phyloP scores from a whole-genome alignment of 441 rosid genomes.

The Brassica hybrid region DNA sequence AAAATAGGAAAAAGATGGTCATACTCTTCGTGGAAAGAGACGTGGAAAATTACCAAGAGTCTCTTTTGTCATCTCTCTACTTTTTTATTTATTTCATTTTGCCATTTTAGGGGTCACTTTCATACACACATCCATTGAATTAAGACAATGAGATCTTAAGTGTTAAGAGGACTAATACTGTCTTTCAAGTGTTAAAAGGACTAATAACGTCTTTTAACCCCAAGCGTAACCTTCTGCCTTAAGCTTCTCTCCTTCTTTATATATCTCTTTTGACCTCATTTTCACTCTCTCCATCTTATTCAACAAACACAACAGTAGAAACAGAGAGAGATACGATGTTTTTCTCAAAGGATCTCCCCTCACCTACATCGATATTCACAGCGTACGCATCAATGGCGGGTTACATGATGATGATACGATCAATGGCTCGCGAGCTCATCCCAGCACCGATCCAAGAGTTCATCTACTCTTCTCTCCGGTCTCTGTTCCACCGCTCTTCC shows the following conservation, averaged over 20 bases:
- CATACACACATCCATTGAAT: constrained; percentile 37
- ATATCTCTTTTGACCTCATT: constrained; percentile 32
- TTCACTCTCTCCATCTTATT: constrained; percentile 30
- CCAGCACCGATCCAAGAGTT: constrained; percentile 48
- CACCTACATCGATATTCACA: constrained; percentile 54
- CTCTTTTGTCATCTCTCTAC: constrained; percentile 27
- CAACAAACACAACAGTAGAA: constrained; percentile 23
- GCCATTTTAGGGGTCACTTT: neutral
- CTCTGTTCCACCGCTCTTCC: constrained; percentile 45
- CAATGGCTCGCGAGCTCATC: constrained; percentile 45
- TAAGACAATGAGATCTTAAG: constrained; percentile 30
- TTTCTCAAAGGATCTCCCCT: constrained; percentile 47
- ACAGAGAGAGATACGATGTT: constrained; percentile 43
- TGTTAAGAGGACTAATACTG: constrained; percentile 9
- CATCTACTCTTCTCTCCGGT: constrained; percentile 36
- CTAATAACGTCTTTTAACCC: constrained; percentile 2
- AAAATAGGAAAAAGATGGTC: constrained; percentile 30
- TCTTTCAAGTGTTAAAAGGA: neutral
- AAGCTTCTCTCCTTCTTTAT: constrained; percentile 36
- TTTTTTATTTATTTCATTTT: neutral
- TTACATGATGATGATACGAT: constrained; percentile 50
- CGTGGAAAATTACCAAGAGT: constrained; percentile 30
- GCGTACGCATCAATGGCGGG: constrained; percentile 59
- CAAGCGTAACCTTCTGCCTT: constrained; percentile 34
- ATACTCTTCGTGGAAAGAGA: constrained; percentile 39